Evolutionary conservation across 805 yeast species (phyloP), one percentile per base, ranked within the genome.

Genomic region (Kodamaea restingae): DNA sequence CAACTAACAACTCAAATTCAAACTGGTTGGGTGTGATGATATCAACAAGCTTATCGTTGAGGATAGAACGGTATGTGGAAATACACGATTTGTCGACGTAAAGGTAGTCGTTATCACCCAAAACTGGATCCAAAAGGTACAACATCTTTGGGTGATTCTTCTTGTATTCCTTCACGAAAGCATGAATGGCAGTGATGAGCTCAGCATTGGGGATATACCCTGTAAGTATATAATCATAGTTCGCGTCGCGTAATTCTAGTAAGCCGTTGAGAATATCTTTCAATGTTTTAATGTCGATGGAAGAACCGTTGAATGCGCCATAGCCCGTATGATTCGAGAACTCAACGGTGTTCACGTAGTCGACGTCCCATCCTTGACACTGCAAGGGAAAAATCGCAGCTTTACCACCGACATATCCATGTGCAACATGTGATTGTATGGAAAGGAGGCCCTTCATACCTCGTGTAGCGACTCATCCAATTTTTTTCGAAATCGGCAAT

Each of bases 11-110:
- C 60, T 88, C 96, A 12, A 84, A 71, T 56, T 90, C 98, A 58
- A 84, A 91, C 56, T 86, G 95, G 58, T 90, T 90, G 2, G 98
- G 98, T 0, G 97, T 90, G 11, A 86, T 76, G 7, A 87, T 64
- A 48, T 84, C 87, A 7, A 88, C 84, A 46, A 51, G 5, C 71
- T 77, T 29, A 49, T 82, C 81, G 4, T 73, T 73, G 0, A 95
- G 82, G 4, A 84, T 72, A 17, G 46, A 29, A 26, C 47, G 47
- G 40, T 66, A 67, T 20, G 54, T 57, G 2, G 45, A 39, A 22
- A 76, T 72, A 38, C 75, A 61, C 7, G 58, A 61, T 44, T 65
- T 56, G 38, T 76, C 74, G 3, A 84, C 93, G 48, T 84, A 84
- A 15, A 84, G 47, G 42, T 72, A 71, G 17, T 86, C 86, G 50